Percentiles rank a stretch among this genome's conserved stretches.
phyloP scores from a whole-genome alignment of 2,329 filamentous ascomycete genomes.

The Fusarium fracticaudum region DNA sequence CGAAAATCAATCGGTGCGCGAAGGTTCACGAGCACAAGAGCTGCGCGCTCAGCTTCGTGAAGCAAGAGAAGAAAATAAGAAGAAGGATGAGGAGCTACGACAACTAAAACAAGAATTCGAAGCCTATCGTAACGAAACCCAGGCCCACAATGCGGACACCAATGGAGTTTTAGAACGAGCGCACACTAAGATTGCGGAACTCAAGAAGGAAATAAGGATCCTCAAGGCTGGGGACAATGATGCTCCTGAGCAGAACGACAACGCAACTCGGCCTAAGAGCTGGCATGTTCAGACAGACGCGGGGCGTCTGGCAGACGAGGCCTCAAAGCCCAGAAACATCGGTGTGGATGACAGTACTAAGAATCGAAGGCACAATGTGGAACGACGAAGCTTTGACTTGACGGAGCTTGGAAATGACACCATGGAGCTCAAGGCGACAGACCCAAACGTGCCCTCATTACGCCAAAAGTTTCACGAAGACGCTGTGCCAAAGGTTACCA shows the following conservation, averaged over 20 bases:
- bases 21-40: conserved; percentile 46
- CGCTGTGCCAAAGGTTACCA: conserved; percentile 20
- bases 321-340: background rate
- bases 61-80: conserved; percentile 54
- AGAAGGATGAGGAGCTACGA: conserved; percentile 61
- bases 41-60: conserved; percentile 56
- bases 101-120: conserved; percentile 63
- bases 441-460: conserved; percentile 40
- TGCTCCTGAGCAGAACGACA: conserved; percentile 12
- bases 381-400: conserved; percentile 45
- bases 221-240: conserved; percentile 50
- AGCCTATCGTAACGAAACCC: conserved; percentile 61
- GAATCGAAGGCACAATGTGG: conserved; percentile 11
- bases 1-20: conserved; percentile 29
- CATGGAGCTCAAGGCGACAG: conserved; percentile 27
- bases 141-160: conserved; percentile 64
- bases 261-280: conserved; percentile 41
- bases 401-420: conserved; percentile 28
- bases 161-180: conserved; percentile 65
- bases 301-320: conserved; percentile 19
- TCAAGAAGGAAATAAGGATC: conserved; percentile 62
- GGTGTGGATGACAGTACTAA: background rate
- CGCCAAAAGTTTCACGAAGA: conserved; percentile 51
- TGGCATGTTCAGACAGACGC: conserved; percentile 43
- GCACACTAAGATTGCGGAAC: conserved; percentile 64